Conservation (phyloP, 805 yeast species). For the Brettanomyces bruxellensis region DNA sequence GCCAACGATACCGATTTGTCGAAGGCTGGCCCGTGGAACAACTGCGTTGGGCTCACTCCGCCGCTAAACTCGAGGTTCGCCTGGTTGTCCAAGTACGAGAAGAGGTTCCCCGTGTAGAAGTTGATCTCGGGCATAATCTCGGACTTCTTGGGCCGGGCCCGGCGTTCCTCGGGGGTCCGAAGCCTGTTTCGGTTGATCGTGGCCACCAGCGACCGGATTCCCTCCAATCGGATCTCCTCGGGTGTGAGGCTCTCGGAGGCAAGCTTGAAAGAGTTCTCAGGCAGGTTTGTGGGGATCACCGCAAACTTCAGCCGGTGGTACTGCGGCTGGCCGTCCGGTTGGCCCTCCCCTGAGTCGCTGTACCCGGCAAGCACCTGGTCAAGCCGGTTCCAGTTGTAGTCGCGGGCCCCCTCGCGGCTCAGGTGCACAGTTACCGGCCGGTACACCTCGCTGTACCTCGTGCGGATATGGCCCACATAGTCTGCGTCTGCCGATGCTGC, state of each 20-base stretch:
- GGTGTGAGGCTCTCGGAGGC: conserved; percentile 55
- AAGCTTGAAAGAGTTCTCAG: conserved; percentile 36
- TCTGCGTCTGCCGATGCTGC: conserved; percentile 12
- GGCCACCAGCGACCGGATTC: conserved; percentile 60
- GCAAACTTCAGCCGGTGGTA: conserved; percentile 74
- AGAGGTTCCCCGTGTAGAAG: conserved; percentile 82
- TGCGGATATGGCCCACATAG: conserved; percentile 54
- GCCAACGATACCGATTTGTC: conserved; percentile 40
- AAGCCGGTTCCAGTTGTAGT: conserved; percentile 80
- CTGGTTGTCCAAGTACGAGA: conserved; percentile 44
- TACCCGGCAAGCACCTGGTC: conserved; percentile 92
- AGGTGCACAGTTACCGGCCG: conserved; percentile 49
- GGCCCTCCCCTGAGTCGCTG: conserved; percentile 46
- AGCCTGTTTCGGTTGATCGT: conserved; percentile 51
- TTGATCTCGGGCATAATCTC: conserved; percentile 64
- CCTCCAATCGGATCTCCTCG: conserved; percentile 92
- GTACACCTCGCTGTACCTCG: conserved; percentile 67
- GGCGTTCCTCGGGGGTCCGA: conserved; percentile 32
- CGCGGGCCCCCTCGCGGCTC: conserved; percentile 36
- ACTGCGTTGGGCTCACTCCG: conserved; percentile 9
- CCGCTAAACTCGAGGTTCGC: conserved; percentile 14
- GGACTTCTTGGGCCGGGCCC: conserved; percentile 25
- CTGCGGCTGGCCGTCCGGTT: conserved; percentile 37
- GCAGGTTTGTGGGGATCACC: conserved; percentile 67
- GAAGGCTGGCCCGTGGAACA: conserved; percentile 26